phyloP scores from a whole-genome alignment of 257 asterid species.

The Solanum clarkiae region DNA sequence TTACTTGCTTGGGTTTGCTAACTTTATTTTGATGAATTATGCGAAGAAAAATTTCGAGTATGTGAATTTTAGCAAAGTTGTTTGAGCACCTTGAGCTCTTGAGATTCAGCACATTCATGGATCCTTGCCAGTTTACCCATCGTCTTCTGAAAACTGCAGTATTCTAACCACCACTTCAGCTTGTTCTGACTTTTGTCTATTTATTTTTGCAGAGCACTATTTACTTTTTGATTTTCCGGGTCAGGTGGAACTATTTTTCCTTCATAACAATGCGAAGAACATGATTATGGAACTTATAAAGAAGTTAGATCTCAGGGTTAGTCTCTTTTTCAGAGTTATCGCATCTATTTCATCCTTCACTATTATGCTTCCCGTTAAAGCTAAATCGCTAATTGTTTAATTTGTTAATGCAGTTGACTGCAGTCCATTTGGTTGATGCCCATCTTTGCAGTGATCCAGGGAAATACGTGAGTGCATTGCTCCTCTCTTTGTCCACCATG shows the following conservation, averaged over 20 bases:
- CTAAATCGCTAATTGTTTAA: not conserved
- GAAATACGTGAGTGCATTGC: conserved; percentile 84
- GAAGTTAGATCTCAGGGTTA: conserved; percentile 71
- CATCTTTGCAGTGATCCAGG: conserved; percentile 99
- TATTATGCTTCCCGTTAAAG: not conserved
- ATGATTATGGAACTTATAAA: conserved; percentile 76
- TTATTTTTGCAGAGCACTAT: conserved; percentile 69
- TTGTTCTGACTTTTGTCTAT: not conserved
- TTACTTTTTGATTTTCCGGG: conserved; percentile 96
- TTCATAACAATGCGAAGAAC: conserved; percentile 67
- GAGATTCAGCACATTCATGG: not conserved
- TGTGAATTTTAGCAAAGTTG: not conserved
- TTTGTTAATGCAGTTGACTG: conserved; percentile 62
- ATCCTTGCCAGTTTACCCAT: not conserved
- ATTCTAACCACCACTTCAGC: not conserved
- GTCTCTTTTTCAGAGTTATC: not conserved
- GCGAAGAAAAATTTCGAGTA: not conserved
- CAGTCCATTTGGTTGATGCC: conserved; percentile 90
- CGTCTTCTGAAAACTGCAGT: not conserved
- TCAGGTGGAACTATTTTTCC: conserved; percentile 96
- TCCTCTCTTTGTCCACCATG: conserved; percentile 87
- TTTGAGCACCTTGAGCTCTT: not conserved
- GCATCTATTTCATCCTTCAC: not conserved
- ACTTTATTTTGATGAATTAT: not conserved
- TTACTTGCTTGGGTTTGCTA: not conserved